These are phyloP conservation scores for Phytopythium vexans DNA, from an alignment of 352 stramenopile genomes.

Conservation along the genomic window DNA sequence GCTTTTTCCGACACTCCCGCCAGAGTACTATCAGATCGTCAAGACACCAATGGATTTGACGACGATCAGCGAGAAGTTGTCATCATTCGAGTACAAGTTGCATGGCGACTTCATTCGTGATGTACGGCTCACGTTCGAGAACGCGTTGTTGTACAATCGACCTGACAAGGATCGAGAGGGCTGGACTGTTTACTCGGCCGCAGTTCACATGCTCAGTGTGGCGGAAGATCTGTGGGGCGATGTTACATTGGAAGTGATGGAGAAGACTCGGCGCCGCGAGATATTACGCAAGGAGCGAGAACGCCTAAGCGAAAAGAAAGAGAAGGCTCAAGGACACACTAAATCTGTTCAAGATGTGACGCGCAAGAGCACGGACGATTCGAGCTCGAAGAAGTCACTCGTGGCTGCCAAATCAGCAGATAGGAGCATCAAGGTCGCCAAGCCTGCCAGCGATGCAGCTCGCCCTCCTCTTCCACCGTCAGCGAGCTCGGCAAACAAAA, in stretches of 20 bases:
- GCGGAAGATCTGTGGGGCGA: constrained; percentile 79
- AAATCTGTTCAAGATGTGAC: constrained; percentile 3
- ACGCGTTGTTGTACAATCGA: constrained; percentile 78
- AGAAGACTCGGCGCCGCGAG: constrained; percentile 66
- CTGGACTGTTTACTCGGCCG: constrained; percentile 80
- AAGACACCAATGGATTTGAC: constrained; percentile 79
- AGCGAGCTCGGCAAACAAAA: neutral
- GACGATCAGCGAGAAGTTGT: constrained; percentile 69
- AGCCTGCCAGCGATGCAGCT: neutral
- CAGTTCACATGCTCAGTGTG: constrained; percentile 64
- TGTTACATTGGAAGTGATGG: constrained; percentile 73
- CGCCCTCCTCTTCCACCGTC: constrained; percentile 2
- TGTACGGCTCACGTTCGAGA: constrained; percentile 81
- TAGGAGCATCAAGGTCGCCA: neutral
- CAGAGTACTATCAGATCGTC: constrained; percentile 82
- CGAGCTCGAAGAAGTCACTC: neutral
- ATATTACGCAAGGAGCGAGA: constrained; percentile 69
- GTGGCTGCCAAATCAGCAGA: neutral
- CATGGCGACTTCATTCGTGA: constrained; percentile 83
- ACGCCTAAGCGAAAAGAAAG: constrained; percentile 55
- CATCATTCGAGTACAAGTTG: constrained; percentile 66
- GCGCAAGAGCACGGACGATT: neutral
- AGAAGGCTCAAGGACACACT: constrained; percentile 13
- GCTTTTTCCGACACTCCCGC: constrained; percentile 65
- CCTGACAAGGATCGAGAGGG: constrained; percentile 78